Conservation (phyloP, 805 yeast genomes). For the Candida sanyiensis region DNA sequence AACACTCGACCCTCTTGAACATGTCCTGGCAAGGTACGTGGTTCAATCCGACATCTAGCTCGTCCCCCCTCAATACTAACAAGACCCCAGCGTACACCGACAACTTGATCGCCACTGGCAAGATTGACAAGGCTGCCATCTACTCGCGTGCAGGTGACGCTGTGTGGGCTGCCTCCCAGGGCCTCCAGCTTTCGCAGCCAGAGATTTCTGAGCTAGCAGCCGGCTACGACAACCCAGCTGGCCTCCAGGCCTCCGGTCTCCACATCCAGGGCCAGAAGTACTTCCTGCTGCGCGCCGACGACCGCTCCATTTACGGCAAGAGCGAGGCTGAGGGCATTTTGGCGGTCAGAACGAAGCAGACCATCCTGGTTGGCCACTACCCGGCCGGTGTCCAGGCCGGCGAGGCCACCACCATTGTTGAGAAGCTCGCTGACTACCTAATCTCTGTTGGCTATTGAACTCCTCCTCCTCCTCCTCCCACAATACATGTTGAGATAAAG, state of each 20-base stretch:
- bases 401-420: constrained; percentile 91
- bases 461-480: too few relatives aligned
- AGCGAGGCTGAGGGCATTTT: constrained; percentile 83
- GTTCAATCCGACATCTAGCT: not conserved
- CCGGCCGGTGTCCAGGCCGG: constrained; percentile 89
- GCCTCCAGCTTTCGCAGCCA: constrained; percentile 53
- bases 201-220: constrained; percentile 71
- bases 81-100: constrained; percentile 97
- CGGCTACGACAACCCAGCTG: constrained; percentile 76
- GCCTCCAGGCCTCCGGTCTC: constrained; percentile 79
- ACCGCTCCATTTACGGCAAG: constrained; percentile 90
- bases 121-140: constrained; percentile 87
- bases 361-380: constrained; percentile 90
- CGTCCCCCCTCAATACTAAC: too few relatives aligned
- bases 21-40: constrained; percentile 47
- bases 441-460: constrained; percentile 75
- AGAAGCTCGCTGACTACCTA: constrained; percentile 91
- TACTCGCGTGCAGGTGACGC: constrained; percentile 94
- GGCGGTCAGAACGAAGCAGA: constrained; percentile 90
- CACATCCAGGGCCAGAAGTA: constrained; percentile 83
- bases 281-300: constrained; percentile 84
- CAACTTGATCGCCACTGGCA: constrained; percentile 80
- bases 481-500: too few relatives aligned
- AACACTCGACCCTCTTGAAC: not conserved
- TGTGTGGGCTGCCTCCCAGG: constrained; percentile 83